Evolutionary conservation across 805 yeast genomes (phyloP).

Genomic region (Lachancea sp.): DNA sequence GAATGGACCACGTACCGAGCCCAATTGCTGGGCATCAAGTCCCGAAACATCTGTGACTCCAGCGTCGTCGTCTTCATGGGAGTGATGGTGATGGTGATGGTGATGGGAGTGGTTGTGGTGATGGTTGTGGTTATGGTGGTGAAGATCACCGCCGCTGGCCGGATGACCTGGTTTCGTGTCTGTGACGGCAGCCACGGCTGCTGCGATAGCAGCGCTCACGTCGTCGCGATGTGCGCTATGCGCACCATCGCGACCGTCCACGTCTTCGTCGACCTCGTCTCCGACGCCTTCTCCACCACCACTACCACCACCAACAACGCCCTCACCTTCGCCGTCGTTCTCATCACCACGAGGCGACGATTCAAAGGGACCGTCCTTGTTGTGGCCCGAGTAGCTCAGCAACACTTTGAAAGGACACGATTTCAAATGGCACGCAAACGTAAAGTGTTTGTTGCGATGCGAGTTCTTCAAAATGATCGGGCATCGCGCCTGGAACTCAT

Average conservation of each 20-base stretch:
- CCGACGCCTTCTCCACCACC: constrained; percentile 1
- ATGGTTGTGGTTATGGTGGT: not conserved
- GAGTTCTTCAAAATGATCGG: constrained; percentile 33
- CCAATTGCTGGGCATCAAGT: constrained; percentile 6
- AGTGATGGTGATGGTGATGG: not conserved
- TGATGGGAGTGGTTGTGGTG: not conserved
- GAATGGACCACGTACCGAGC: constrained; percentile 25
- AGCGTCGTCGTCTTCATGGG: not conserved
- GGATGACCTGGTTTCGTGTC: constrained; percentile 11
- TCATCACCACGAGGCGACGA: not conserved
- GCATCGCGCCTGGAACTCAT: constrained; percentile 32
- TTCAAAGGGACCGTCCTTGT: constrained; percentile 11
- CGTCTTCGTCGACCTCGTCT: not conserved
- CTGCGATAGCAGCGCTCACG: constrained; percentile 32
- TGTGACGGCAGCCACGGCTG: constrained; percentile 32
- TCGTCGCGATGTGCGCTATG: constrained; percentile 18
- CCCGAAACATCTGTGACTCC: not conserved
- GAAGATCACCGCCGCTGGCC: not conserved
- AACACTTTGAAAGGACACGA: constrained; percentile 31
- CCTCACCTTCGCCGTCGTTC: not conserved
- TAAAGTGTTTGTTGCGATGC: constrained; percentile 32
- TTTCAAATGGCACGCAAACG: constrained; percentile 33
- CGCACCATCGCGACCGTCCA: constrained; percentile 10
- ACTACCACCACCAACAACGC: not conserved
- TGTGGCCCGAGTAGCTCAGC: constrained; percentile 27